Base-by-base conservation (phyloP, 108 stramenopile species). In the Stephanodiscus minutulus region DNA sequence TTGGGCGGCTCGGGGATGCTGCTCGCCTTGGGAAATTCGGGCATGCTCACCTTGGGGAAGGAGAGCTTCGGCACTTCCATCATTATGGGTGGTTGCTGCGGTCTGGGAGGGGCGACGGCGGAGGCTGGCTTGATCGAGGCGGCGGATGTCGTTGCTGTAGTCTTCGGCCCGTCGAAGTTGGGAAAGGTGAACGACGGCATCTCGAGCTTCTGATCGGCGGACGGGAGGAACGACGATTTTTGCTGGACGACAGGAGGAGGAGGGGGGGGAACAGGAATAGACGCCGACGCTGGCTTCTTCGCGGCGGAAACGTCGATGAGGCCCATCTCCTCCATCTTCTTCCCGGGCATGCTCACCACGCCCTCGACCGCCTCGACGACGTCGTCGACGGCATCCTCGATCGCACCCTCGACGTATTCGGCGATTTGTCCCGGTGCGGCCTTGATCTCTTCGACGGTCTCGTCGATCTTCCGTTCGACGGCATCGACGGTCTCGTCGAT, bases 371-470 rank as follows among this genome's bases (percentile, higher is more conserved):
- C 79, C 39, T 79, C 77, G 28, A 70, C 77, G 33, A 87, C 72
- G 7, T 83, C 79, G 58, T 87, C 82, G 25, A 85, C 61, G 22
- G 76, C 83, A 41, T 85, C 81, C 64, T 90, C 76, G 33, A 87
- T 72, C 15, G 88, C 81, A 44, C 76, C 82, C 52, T 84, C 79
- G 18, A 85, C 75, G 15, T 61, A 49, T 6, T 88, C 85, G 0
- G 66, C 88, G 49, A 92, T 83, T 52, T 70, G 77, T 36, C 88
- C 87, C 1, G 94, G 94, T 4, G 89, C 88, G 24, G 85, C 88
- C 71, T 77, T 77, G 61, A 92, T 84, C 48, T 86, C 91, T 15
- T 86, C 82, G 1, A 81, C 79, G 24, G 86, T 66, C 22, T 84
- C 86, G 4, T 73, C 73, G 43, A 83, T 83, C 61, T 76, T 86